Evolutionary conservation across 2,329 filamentous ascomycete species (phyloP).

Genomic region (Beauveria brongniartii): DNA sequence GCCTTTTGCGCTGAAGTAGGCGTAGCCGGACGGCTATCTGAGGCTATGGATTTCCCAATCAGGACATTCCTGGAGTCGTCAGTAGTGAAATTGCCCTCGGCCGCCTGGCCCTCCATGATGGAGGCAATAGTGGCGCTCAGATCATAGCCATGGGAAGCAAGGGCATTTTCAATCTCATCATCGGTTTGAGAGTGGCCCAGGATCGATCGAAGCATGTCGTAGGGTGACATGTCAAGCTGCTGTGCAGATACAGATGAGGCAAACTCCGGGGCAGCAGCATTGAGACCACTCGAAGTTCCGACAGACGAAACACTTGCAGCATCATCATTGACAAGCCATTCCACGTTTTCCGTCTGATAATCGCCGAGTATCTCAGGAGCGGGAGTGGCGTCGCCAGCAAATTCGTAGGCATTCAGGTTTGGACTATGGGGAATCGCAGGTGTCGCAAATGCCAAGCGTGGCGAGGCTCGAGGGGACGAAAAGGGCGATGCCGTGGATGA

Average conservation of each 20-base stretch:
- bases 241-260: slow-evolving; percentile 44
- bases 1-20: slow-evolving; percentile 71
- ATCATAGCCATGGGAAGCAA: slow-evolving; percentile 86
- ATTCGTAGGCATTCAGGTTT: slow-evolving; percentile 89
- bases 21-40: slow-evolving; percentile 66
- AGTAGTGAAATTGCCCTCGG: slow-evolving; percentile 26
- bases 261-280: slow-evolving; percentile 75
- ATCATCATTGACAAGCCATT: slow-evolving; percentile 92
- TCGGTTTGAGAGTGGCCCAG: slow-evolving; percentile 82
- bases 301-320: slow-evolving; percentile 73
- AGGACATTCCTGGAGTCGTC: slow-evolving; percentile 60
- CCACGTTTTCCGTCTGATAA: slow-evolving; percentile 86
- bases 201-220: slow-evolving; percentile 95
- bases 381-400: slow-evolving; percentile 71
- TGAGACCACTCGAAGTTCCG: slow-evolving; percentile 61
- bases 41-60: slow-evolving; percentile 83
- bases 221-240: slow-evolving; percentile 89
- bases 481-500: slow-evolving; percentile 82
- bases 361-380: slow-evolving; percentile 84
- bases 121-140: slow-evolving; percentile 84
- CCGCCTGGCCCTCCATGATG: slow-evolving; percentile 67
- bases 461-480: slow-evolving; percentile 86
- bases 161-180: slow-evolving; percentile 87
- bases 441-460: slow-evolving; percentile 80
- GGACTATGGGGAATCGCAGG: slow-evolving; percentile 91